Evolutionary conservation across 225 moss, liverwort and hornwort species (phyloP), one percentile per base, ranked within the genome.

Genomic region (Marchantia polymorpha): DNA sequence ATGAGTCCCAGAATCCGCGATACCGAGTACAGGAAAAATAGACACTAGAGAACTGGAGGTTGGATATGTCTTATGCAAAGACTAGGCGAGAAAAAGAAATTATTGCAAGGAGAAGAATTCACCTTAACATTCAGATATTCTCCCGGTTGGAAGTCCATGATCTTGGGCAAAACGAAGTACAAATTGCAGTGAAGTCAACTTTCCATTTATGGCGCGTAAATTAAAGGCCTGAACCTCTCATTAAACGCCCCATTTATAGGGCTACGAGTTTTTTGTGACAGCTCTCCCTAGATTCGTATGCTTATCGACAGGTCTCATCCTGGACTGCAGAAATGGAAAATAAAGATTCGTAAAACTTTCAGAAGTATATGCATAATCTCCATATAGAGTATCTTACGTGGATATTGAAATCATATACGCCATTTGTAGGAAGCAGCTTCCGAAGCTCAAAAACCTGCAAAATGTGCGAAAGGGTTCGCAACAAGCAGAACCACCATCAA

Each of bases 111-210:
- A n/a, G n/a, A n/a, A n/a, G n/a, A n/a, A n/a, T n/a, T n/a, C n/a
- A 90, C 96, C 88, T 99, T 99, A 0, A 99, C 99, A 82, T 95
- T 93, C 71, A 99, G 77, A 60, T 88, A 95, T 78, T 99, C 99
- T 30, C 99, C 99, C 73, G 99, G 99, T 83, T 99, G 93, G 82
- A 95, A 99, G 88, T 99, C 99, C 99, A 99, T 99, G 79, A 99
- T 90, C 96, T 96, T 86, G 27, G 23, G 10, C 39, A 10, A 59
- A 58, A 59, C 55, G 17, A 59, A 54, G 20, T 31, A 8, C 16
- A 75, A 20, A 58, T 16, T 30, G 46, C 59, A 73, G 26, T 53
- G 3, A 29, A 23, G 6, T 2, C 61, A 17, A 61, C 5, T 39
- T 2, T 39, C 39, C 39, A 39, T 39, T 2, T 2, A 39, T 39